Evolutionary conservation across 441 rosid genomes (phyloP).

Genomic region (Mallotus japonicus): DNA sequence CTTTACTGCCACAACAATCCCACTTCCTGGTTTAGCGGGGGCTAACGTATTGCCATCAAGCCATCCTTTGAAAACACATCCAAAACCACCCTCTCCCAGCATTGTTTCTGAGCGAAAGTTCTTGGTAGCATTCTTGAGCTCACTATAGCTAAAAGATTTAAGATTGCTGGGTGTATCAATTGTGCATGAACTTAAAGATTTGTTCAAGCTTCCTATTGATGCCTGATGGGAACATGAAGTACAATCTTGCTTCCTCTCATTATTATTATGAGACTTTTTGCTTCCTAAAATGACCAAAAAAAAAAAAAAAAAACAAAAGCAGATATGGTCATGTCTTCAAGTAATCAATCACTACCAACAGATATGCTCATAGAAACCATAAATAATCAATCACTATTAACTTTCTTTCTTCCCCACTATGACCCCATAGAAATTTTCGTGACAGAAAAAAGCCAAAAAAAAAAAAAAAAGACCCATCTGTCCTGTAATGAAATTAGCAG

Average conservation of each 20-base stretch:
- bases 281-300: conserved; percentile 31
- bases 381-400: background rate
- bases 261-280: conserved; percentile 19
- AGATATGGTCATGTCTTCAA: background rate
- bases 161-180: conserved; percentile 42
- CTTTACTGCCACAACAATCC: conserved; percentile 77
- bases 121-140: conserved; percentile 69
- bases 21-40: conserved; percentile 81
- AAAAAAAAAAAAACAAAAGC: background rate
- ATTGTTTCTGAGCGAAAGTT: conserved; percentile 81
- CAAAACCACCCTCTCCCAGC: conserved; percentile 94
- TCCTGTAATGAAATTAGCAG: background rate
- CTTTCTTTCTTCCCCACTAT: background rate
- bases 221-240: conserved; percentile 16
- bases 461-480: background rate
- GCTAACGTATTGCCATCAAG: conserved; percentile 60
- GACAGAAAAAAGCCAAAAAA: background rate
- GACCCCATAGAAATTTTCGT: background rate
- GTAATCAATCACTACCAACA: background rate
- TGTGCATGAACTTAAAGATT: conserved; percentile 22
- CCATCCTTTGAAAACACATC: conserved; percentile 96
- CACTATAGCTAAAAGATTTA: conserved; percentile 55
- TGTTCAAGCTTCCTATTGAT: conserved; percentile 24
- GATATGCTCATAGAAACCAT: background rate
- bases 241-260: conserved; percentile 22